Percentiles rank a stretch among this genome's conserved stretches.
phyloP scores from a whole-genome alignment of 2,329 filamentous ascomycete species.

The Penicillium sp. region DNA sequence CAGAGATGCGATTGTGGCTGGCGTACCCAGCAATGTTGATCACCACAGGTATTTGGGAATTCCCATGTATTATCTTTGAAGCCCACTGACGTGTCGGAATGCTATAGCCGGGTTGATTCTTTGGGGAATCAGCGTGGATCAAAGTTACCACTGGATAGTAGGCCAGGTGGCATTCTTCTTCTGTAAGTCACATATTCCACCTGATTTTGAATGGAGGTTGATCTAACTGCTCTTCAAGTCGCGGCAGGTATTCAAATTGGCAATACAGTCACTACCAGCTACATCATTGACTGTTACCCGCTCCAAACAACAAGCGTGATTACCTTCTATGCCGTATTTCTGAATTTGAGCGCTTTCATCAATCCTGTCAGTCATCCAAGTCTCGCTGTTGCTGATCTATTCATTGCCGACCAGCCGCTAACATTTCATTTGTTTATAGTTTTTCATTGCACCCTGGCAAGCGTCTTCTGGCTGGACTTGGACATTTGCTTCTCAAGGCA shows the following conservation, averaged over 20 bases:
- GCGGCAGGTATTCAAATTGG: conserved; percentile 59
- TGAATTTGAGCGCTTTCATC: conserved; percentile 54
- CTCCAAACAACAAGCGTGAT: conserved; percentile 57
- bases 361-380: conserved; percentile 37
- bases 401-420: no score
- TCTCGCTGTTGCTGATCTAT: not conserved
- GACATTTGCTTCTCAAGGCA: conserved; percentile 53
- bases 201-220: not conserved
- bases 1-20: conserved; percentile 60
- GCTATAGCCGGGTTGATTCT: conserved; percentile 50
- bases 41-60: conserved; percentile 38
- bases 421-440: conserved; percentile 29
- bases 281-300: conserved; percentile 59
- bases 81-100: not conserved
- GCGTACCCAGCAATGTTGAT: conserved; percentile 55
- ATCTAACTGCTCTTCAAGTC: conserved; percentile 37
- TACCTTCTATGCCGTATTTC: conserved; percentile 56
- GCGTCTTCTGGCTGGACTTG: conserved; percentile 50
- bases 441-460: conserved; percentile 55
- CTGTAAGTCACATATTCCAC: conserved; percentile 41
- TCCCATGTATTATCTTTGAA: not conserved
- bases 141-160: conserved; percentile 57
- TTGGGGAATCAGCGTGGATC: conserved; percentile 59
- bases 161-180: conserved; percentile 59
- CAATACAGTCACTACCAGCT: conserved; percentile 55